These are phyloP conservation scores for Geranium rotundifolium DNA, from an alignment of 345 rosid genomes.

Conservation along the genomic window DNA sequence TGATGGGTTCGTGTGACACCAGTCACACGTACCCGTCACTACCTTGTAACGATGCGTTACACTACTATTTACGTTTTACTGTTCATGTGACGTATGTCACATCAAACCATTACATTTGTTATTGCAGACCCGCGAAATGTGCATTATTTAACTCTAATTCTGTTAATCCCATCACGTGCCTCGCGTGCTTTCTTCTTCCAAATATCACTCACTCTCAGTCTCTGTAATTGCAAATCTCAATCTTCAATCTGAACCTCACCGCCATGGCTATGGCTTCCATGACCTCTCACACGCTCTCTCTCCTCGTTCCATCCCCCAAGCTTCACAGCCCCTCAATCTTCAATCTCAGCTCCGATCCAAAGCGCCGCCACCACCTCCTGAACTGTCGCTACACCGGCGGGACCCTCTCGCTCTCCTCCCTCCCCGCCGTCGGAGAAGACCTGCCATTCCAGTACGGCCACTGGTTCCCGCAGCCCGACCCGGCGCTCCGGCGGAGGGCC, in stretches of 20 bases:
- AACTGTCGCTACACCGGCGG: background rate
- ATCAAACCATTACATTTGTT: no score
- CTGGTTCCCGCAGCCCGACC: constrained; percentile 41
- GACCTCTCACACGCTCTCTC: background rate
- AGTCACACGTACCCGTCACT: no score
- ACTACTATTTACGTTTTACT: no score
- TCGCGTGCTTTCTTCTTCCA: background rate
- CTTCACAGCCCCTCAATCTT: constrained; percentile 6
- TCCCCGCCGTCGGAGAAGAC: constrained; percentile 45
- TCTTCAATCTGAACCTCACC: background rate
- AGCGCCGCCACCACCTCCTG: background rate
- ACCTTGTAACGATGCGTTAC: no score
- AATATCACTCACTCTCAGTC: background rate
- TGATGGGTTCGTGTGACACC: no score
- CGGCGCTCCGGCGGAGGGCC: constrained; percentile 43
- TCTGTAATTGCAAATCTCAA: background rate
- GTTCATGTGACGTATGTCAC: no score
- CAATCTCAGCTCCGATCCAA: background rate
- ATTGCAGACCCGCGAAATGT: background rate
- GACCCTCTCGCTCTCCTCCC: constrained; percentile 5
- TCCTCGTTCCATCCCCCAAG: constrained; percentile 3
- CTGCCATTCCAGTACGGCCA: constrained; percentile 48
- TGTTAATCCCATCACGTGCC: background rate
- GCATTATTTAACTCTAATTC: background rate
- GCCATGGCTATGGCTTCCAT: constrained; percentile 4